phyloP scores from a whole-genome alignment of 495 filamentous ascomycete species.

The Hypoxylon fragiforme region DNA sequence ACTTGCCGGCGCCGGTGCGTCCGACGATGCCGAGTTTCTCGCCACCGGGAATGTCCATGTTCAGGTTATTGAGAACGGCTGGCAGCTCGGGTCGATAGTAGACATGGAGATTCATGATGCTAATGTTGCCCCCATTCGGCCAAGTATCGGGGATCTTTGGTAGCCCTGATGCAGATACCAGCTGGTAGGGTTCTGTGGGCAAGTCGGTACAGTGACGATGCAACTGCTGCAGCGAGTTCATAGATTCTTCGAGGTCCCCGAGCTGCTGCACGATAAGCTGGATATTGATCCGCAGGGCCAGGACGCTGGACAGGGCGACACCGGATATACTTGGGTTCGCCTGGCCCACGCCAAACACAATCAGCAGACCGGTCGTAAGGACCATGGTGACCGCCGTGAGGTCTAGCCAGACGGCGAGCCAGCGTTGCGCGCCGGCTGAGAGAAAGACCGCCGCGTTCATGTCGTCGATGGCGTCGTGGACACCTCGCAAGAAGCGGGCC shows the following conservation, averaged over 20 bases:
- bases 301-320: background rate
- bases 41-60: conserved; percentile 36
- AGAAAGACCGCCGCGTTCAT: conserved; percentile 5
- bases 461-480: conserved; percentile 4
- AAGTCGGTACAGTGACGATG: background rate
- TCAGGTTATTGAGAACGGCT: conserved; percentile 12
- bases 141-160: conserved; percentile 24
- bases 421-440: background rate
- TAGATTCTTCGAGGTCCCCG: conserved; percentile 9
- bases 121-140: conserved; percentile 37
- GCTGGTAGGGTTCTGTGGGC: background rate
- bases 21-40: conserved; percentile 51
- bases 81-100: conserved; percentile 21
- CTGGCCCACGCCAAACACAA: background rate
- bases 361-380: background rate
- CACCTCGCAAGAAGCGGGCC: conserved; percentile 23
- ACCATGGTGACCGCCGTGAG: background rate
- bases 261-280: conserved; percentile 16
- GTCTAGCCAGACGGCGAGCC: conserved; percentile 1
- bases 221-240: background rate
- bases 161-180: background rate
- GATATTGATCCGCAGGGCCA: conserved; percentile 1
- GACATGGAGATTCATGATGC: conserved; percentile 31
- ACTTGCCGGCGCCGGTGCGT: conserved; percentile 53
- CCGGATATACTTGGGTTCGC: conserved; percentile 1